Evolutionary conservation across 2,329 filamentous ascomycete genomes (phyloP), one percentile per base, ranked within the genome.

Genomic region (Colletotrichum filicis): DNA sequence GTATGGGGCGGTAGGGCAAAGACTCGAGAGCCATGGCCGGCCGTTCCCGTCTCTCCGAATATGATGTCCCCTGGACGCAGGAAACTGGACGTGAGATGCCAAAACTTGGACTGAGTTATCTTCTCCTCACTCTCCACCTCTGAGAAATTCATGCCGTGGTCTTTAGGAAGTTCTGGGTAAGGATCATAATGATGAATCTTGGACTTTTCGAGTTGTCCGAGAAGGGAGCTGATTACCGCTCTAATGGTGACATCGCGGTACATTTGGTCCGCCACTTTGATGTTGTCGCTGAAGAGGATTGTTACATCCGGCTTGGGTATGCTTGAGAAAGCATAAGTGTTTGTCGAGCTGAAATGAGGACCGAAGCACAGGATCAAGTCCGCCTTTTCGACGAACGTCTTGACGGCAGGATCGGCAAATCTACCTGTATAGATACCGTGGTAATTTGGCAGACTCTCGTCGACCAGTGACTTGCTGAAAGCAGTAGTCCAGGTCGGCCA

Each of bases 21-120:
- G 12, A 86, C 83, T 22, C 86, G 85, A 35, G 85, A 84, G 5
- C 91, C 91, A 72, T 88, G 88, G 14, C 85, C 84, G 0, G 89
- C 82, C 3, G 89, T 92, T 5, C 90, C 90, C 0, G 89, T 90
- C 78, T 91, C 90, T 4, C 85, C 86, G 57, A 91, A 82, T 19
- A 92, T 76, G 52, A 91, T 87, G 76, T 92, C 90, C 5, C 87
- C 86, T 1, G 85, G 80, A 11, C 81, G 82, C 72, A 91, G 28
- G 14, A 66, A 24, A 4, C 53, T 70, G 1, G 67, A 30, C 7
- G 24, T 24, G 8, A 70, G 67, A 53, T 82, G 82, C 85, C 85
- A 91, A 68, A 88, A 83, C 58, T 83, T 84, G 37, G 85, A 84
- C 59, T 89, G 86, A 4, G 85, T 84, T 22, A 90, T 86, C 3